Evolutionary conservation across 2,329 filamentous ascomycete genomes (phyloP), one percentile per base, ranked within the genome.

Genomic region (Byssochlamys sp.): DNA sequence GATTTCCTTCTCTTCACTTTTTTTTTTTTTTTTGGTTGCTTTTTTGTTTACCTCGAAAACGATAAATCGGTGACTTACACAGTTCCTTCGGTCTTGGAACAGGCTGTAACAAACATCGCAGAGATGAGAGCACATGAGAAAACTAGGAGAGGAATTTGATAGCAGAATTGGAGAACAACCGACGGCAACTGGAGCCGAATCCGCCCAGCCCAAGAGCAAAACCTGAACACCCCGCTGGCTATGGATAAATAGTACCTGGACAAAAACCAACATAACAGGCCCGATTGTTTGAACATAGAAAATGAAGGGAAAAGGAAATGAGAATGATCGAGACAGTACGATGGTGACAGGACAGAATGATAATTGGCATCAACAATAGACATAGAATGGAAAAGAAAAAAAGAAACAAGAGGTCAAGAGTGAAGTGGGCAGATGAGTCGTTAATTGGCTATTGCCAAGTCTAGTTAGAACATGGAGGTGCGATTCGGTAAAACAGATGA

Each of bases 211-310:
- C 39, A 45, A 31, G 52, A 54, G 19, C 12, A 29, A 54, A 54
- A 35, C 52, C 27, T 29, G 52, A 54, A 54, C 27, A 54, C 27
- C 27, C 29, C 31, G 31, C 52, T 31, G 27, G 52, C 52, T 31
- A 54, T 29, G 24, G 31, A 54, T 25, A 35, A 31, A 31, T 25
- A 54, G 11, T 54, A 31, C 24, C 27, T 25, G 29, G 51, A 61
- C 58, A 59, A 61, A 52, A 28, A 53, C 14, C 52, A 55, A 56
- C 45, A 56, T 55, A 10, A 53, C 29, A 51, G 14, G n/a, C 19
- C 39, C 7, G n/a, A 45, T 19, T 29, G 24, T 26, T 29, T 54
- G 27, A 55, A 33, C 14, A 56, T 35, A 52, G 33, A 49, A 59
- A 51, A 54, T 35, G 12, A 33, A 35, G 19, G 19, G 24, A 52